Evolutionary conservation across 306 rosid genomes (phyloP), one percentile per base, ranked within the genome.

Genomic region (Boehmeria nivea): DNA sequence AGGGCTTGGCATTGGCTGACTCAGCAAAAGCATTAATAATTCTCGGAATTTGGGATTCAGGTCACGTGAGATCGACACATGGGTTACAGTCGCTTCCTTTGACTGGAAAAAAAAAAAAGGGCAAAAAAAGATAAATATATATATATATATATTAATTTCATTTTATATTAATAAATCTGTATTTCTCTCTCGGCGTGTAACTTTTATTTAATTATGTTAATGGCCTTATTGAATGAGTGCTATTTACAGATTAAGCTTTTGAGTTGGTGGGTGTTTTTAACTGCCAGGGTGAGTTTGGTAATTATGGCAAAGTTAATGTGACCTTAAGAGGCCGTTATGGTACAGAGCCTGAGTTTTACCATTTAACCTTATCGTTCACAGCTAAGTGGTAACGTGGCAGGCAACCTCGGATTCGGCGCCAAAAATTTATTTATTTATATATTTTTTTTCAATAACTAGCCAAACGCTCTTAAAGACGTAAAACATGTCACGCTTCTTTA

Each of bases 11-110:
- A 19, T 26, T 59, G 62, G 19, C 51, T 59, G 77, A 70, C 21
- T 66, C 66, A 37, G 86, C 75, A 39, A 34, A 57, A 47, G 57
- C 55, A 53, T 70, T 34, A 0, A 14, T 11, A 28, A 40, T 42
- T 54, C 54, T 70, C 11, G 68, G 56, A 63, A 52, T 59, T 23
- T 23, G 77, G 45, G 71, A 66, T 73, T 70, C 58, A 18, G 51
- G 81, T 85, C 95, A 83, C 89, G 93, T 85, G 93, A 81, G 71
- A 12, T 63, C 63, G 69, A 63, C 77, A 72, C 74, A 76, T 79
- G 65, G 76, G 60, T 54, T 53, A 49, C 78, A 58, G 81, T 72
- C 78, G 2, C 54, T 14, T 55, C 40, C 77, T 85, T 84, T 84
- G 91, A 88, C 91, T 60, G 67, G 51, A 56, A 64, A 74, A 12